Conservation (phyloP, 2,329 filamentous ascomycete genomes). For the Pseudogymnoascus sp. region DNA sequence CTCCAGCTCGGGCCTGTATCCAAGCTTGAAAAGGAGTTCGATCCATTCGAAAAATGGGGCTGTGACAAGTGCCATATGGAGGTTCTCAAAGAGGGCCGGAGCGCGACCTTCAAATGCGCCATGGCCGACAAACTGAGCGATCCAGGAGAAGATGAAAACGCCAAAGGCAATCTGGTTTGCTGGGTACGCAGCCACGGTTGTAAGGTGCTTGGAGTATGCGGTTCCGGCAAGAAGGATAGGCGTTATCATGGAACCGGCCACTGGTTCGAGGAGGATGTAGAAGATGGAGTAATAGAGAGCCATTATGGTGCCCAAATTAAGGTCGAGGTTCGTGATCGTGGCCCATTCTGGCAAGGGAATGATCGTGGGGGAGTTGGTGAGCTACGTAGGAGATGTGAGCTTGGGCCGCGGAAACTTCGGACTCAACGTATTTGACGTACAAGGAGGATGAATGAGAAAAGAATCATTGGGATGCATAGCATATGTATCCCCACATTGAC, state of each 20-base stretch:
- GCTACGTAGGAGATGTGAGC: constrained; percentile 37
- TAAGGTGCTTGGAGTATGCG: constrained; percentile 67
- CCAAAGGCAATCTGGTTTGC: constrained; percentile 53
- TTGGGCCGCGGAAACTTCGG: constrained; percentile 10
- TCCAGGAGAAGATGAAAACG: constrained; percentile 70
- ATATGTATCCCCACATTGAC: constrained; percentile 76
- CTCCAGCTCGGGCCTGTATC: constrained; percentile 85
- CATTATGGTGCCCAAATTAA: constrained; percentile 59
- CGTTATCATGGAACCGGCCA: constrained; percentile 74
- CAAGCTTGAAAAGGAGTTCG: constrained; percentile 81
- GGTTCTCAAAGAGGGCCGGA: constrained; percentile 83
- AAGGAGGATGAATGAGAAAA: constrained; percentile 65
- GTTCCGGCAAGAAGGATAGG: constrained; percentile 70
- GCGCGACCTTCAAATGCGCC: constrained; percentile 82
- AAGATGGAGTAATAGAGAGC: constrained; percentile 66
- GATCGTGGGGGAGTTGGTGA: constrained; percentile 56
- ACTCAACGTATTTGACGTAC: constrained; percentile 42
- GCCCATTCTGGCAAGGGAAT: constrained; percentile 61
- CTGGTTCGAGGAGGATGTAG: constrained; percentile 89
- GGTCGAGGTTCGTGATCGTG: constrained; percentile 59
- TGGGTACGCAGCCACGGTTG: constrained; percentile 36
- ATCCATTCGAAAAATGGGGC: constrained; percentile 98
- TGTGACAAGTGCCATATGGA: constrained; percentile 85
- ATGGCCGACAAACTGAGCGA: constrained; percentile 87
- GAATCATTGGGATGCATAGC: constrained; percentile 68